Evolutionary conservation across 176 grass and related monocot species (phyloP).

Genomic region (Oryza coarctata): DNA sequence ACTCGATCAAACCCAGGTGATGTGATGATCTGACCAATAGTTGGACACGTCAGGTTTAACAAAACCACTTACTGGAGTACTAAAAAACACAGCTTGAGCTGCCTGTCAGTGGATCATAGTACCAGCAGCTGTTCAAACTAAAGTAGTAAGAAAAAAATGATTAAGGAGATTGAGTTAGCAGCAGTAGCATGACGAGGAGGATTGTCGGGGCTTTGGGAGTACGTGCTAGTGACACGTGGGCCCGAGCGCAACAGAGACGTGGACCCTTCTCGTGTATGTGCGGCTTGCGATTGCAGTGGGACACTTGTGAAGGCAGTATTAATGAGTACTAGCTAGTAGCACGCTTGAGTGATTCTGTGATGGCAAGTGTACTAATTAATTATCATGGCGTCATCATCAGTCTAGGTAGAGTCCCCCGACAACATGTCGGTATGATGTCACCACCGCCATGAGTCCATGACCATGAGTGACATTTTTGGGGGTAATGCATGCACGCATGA

Average conservation of each 20-base stretch:
- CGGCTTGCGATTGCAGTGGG: background rate
- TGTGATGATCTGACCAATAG: background rate
- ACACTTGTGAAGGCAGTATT: too few species aligned
- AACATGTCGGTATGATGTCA: constrained; percentile 20
- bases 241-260: background rate
- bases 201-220: background rate
- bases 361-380: background rate
- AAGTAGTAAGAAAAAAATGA: background rate
- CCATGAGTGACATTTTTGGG: background rate
- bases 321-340: too few species aligned
- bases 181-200: background rate
- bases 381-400: background rate
- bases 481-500: background rate
- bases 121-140: too few species aligned
- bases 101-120: background rate
- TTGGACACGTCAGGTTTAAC: background rate
- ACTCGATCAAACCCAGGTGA: background rate
- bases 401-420: background rate
- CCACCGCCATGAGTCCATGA: background rate
- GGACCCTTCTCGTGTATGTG: background rate
- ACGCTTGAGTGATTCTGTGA: background rate
- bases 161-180: background rate
- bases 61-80: background rate
- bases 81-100: background rate
- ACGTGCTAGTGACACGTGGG: background rate